phyloP scores from a whole-genome alignment of 257 asterid species.

The Solanum sejunctum region DNA sequence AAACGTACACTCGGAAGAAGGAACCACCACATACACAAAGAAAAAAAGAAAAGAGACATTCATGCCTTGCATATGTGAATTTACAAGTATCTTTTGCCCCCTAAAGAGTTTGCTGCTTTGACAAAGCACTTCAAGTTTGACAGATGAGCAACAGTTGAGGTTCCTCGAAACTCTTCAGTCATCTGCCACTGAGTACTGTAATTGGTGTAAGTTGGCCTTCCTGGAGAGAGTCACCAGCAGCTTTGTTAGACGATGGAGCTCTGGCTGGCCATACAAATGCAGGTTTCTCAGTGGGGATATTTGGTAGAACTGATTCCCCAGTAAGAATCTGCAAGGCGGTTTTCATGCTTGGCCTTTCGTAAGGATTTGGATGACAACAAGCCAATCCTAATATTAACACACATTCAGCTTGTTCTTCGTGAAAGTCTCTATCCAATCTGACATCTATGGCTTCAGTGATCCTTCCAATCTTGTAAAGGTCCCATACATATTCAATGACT shows the following conservation, averaged over 20 bases:
- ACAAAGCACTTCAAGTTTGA: not conserved
- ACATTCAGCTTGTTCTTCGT: constrained; percentile 2
- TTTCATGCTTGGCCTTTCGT: constrained; percentile 6
- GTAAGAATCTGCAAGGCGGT: constrained; percentile 1
- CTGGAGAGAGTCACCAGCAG: not conserved
- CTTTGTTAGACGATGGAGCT: not conserved
- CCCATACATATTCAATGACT: constrained; percentile 1
- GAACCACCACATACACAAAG: not conserved
- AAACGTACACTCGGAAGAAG: not conserved
- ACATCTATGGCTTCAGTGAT: constrained; percentile 2
- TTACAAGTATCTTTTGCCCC: not conserved
- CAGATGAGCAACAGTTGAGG: not conserved
- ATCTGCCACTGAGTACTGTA: not conserved
- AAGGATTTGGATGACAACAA: constrained; percentile 8
- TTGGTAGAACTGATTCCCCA: not conserved
- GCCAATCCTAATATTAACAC: constrained; percentile 7
- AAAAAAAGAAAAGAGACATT: not conserved
- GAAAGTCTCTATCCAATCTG: not conserved
- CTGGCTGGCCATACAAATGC: constrained; percentile 6
- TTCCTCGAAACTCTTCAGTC: not conserved
- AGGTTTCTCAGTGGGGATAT: constrained; percentile 1
- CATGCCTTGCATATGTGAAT: not conserved
- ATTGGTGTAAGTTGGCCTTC: constrained; percentile 1
- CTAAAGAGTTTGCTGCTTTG: not conserved
- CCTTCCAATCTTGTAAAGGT: not conserved